Evolutionary conservation across 768 basidiomycete genomes (phyloP).

Genomic region (Boletus rubroflammeus): DNA sequence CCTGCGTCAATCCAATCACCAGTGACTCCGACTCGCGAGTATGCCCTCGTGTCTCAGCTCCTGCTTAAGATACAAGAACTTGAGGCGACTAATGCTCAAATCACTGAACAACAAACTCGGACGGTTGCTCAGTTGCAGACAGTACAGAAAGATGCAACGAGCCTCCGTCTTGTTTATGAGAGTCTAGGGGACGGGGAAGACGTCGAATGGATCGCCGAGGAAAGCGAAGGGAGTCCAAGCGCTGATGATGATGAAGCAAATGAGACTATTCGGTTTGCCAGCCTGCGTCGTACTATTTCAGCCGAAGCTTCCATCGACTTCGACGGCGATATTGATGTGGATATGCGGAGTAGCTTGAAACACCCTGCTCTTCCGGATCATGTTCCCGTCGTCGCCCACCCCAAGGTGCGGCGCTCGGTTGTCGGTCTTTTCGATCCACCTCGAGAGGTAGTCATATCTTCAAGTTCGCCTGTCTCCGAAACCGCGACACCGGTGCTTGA

Average conservation of each 20-base stretch:
- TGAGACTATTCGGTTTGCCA: constrained; percentile 31
- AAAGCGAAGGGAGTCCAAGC: constrained; percentile 34
- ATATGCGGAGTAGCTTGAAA: constrained; percentile 27
- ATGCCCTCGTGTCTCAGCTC: constrained; percentile 64
- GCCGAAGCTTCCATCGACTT: constrained; percentile 23
- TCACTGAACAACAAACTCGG: constrained; percentile 59
- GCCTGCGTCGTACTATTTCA: constrained; percentile 26
- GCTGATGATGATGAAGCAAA: constrained; percentile 29
- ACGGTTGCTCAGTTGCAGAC: constrained; percentile 60
- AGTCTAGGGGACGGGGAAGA: constrained; percentile 54
- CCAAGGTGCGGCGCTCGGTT: constrained; percentile 48
- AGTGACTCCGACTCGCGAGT: constrained; percentile 34
- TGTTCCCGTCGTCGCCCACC: constrained; percentile 18
- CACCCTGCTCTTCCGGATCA: constrained; percentile 11
- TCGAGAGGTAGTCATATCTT: constrained; percentile 7
- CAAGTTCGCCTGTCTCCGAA: constrained; percentile 13
- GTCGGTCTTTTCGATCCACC: constrained; percentile 57
- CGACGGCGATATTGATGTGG: constrained; percentile 15
- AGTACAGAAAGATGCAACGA: constrained; percentile 69
- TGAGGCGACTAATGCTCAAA: constrained; percentile 66
- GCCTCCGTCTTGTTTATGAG: constrained; percentile 68
- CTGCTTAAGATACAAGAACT: constrained; percentile 73
- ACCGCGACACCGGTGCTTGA: constrained; percentile 22
- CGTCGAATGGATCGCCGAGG: constrained; percentile 39
- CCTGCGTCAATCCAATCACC: constrained; percentile 10